These are phyloP conservation scores for Trametes polyzona DNA, from an alignment of 1,284 basidiomycete genomes.

Conservation along the genomic window DNA sequence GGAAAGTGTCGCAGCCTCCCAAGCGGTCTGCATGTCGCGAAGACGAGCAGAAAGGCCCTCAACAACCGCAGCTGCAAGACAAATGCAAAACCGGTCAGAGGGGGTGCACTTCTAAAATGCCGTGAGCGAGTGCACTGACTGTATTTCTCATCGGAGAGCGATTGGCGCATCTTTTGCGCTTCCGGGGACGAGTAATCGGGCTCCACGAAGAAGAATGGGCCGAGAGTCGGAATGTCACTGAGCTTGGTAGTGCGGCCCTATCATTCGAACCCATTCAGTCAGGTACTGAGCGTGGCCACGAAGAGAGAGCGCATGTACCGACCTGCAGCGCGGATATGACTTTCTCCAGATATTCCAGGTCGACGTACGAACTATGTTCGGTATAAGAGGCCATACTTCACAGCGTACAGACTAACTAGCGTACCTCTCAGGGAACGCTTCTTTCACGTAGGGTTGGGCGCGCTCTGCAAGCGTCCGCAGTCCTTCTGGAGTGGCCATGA, in stretches of 20 bases:
- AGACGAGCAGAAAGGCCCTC: slow-evolving; percentile 20
- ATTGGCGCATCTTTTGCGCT: slow-evolving; percentile 57
- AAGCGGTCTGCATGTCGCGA: neutral
- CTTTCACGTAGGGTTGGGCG: slow-evolving; percentile 51
- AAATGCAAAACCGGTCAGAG: neutral
- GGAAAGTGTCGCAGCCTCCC: slow-evolving; percentile 40
- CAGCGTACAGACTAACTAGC: slow-evolving; percentile 28
- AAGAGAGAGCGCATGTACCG: slow-evolving; percentile 9
- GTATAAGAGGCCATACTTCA: neutral
- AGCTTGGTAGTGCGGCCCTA: slow-evolving; percentile 75
- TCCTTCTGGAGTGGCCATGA: slow-evolving; percentile 48
- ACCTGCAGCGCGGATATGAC: slow-evolving; percentile 64
- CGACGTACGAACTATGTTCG: slow-evolving; percentile 48
- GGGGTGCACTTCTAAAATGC: too few species aligned
- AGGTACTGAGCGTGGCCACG: neutral
- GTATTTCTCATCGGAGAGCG: slow-evolving; percentile 35
- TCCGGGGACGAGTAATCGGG: slow-evolving; percentile 62
- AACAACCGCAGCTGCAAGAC: slow-evolving; percentile 20
- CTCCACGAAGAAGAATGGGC: slow-evolving; percentile 77
- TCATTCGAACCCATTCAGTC: neutral
- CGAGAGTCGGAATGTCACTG: slow-evolving; percentile 66
- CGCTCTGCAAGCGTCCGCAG: slow-evolving; percentile 52
- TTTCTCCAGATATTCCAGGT: slow-evolving; percentile 56
- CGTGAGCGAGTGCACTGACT: too few species aligned
- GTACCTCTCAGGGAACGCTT: slow-evolving; percentile 48